Evolutionary conservation across 1,139 yeast species (phyloP), one percentile per base, ranked within the genome.

Genomic region (Magnusiomyces paraingens): DNA sequence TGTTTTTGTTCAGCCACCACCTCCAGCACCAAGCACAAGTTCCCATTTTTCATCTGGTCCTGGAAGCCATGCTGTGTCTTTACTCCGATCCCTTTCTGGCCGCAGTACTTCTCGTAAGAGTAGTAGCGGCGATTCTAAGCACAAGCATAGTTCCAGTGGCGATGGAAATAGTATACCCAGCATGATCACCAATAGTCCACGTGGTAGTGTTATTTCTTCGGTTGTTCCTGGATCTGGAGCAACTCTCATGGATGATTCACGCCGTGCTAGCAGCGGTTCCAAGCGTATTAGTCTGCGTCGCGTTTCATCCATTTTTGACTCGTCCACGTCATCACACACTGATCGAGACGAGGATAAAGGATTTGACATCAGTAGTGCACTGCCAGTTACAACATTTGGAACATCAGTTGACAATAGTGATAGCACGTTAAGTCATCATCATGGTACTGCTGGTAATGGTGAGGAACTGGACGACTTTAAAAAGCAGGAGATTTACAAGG

Each of bases 401-500:
- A n/a, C 17, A n/a, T n/a, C 40, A 4, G 17, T 36, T 36, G 40
- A 36, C 12, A 36, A 36, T 36, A 36, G 5, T 12, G 40, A 36
- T 36, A n/a, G 40, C 4, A 12, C n/a, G 17, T 10, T 12, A 8
- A 12, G 12, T n/a, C 17, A 36, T 36, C 17, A n/a, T 14, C 40
- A 36, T 36, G 40, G 17, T 36, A 36, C 17, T 36, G 40, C 17
- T 6, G 40, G 40, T n/a, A 14, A 12, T 12, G 17, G 17, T n/a
- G 40, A 36, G n/a, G 40, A 36, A n/a, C 12, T n/a, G 5, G 40
- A 36, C 12, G 40, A 41, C 14, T 41, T 41, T 14, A 47, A 39
- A 15, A 47, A 22, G 44, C 50, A 47, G 22, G 44, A 38, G 6
- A 39, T 47, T 39, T 47, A 47, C 22, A 47, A 47, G 44, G 50